phyloP scores from a whole-genome alignment of 805 yeast genomes.

The Priceomyces carsonii region DNA sequence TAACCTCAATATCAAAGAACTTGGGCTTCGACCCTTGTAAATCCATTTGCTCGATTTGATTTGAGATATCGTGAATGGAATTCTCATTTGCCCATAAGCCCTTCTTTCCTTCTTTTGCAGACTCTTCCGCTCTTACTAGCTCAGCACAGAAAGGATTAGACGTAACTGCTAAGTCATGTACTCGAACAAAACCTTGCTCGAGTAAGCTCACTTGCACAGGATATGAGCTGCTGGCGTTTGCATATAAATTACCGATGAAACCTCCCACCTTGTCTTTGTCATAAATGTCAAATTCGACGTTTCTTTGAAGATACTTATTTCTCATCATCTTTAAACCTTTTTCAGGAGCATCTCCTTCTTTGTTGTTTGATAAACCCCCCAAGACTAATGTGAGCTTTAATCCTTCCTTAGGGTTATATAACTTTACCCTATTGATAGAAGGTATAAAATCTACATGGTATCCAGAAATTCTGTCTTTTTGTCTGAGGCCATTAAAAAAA shows the following conservation, averaged over 20 bases:
- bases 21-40: slow-evolving; percentile 35
- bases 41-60: slow-evolving; percentile 18
- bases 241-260: slow-evolving; percentile 69
- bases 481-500: slow-evolving; percentile 66
- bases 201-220: slow-evolving; percentile 63
- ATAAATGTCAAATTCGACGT: slow-evolving; percentile 66
- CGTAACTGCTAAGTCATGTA: slow-evolving; percentile 65
- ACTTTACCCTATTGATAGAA: slow-evolving; percentile 65
- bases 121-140: slow-evolving; percentile 60
- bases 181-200: slow-evolving; percentile 60
- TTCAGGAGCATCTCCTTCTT: slow-evolving; percentile 38
- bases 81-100: slow-evolving; percentile 73
- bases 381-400: slow-evolving; percentile 66
- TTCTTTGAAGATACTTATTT: slow-evolving; percentile 65
- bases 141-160: slow-evolving; percentile 56
- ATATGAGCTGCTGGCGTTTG: slow-evolving; percentile 43
- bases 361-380: slow-evolving; percentile 63
- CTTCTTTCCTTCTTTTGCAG: slow-evolving; percentile 52
- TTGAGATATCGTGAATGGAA: slow-evolving; percentile 14
- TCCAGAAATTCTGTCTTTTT: slow-evolving; percentile 57
- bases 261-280: slow-evolving; percentile 78
- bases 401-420: slow-evolving; percentile 71
- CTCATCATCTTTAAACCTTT: slow-evolving; percentile 56
- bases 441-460: slow-evolving; percentile 69
- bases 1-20: slow-evolving; percentile 54